Base-by-base conservation (phyloP, 1,139 yeast species). In the Yamadazyma trypodendri region DNA sequence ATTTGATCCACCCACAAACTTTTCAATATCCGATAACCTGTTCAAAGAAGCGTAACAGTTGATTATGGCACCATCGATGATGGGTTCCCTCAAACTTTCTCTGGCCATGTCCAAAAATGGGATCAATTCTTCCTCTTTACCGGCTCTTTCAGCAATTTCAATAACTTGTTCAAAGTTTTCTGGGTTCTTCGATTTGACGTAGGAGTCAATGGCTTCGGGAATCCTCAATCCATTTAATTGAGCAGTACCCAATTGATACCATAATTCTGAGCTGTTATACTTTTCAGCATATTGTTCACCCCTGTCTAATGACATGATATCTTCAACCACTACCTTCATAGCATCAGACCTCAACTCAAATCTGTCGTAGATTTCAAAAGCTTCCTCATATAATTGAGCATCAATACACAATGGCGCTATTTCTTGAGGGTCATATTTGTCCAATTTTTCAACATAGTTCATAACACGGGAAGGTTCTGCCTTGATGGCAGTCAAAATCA, bases 231-330 rank as follows among this genome's bases (percentile, higher is more conserved):
- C 98, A 54, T 89, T 88, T 56, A 92, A 76, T 68, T 94, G 98
- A 40, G 98, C 97, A 60, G 83, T 80, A 76, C 97, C 99, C 45
- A 94, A 77, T 64, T 89, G 95, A 55, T 86, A 84, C 97, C 97
- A 92, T 48, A 92, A 75, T 52, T 84, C 96, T 11, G 95, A 79
- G 28, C 78, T 74, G 54, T 90, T 92, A 50, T 88, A 72, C 64
- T 86, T 87, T 53, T 90, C 97, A 47, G 96, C 97, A 55, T 87
- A 94, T 44, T 82, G 80, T 56, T 85, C 94, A 56, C 95, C 98
- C 60, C 98, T 84, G 62, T 92, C 98, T 45, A 92, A 78, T 11
- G 96, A 87, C 84, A 90, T 77, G 50, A 92, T 74, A 52, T 92
- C 95, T 55, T 92, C 98, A 45, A 89, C 94, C 56, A 92, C 74